These are phyloP conservation scores for Leccinum glutinopallens DNA, from an alignment of 1,284 basidiomycete genomes.

Conservation along the genomic window DNA sequence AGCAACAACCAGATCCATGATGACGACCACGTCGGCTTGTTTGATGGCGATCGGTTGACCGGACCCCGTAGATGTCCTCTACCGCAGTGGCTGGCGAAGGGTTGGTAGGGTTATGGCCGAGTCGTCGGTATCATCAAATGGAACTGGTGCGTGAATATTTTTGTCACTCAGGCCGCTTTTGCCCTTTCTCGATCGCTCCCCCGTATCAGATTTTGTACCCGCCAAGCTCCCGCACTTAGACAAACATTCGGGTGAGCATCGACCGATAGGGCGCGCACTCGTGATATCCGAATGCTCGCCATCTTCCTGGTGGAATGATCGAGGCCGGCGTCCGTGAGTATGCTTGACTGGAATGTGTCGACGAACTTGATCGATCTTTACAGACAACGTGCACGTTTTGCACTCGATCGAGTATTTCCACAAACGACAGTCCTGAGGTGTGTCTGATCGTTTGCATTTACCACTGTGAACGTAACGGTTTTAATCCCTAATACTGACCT, in stretches of 20 bases:
- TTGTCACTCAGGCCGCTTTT: constrained; percentile 56
- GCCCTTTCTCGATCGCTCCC: constrained; percentile 93
- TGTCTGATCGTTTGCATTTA: too few relatives aligned
- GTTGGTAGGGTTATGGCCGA: constrained; percentile 48
- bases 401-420: constrained; percentile 49
- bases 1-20: too few relatives aligned
- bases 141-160: constrained; percentile 89
- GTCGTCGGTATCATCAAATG: constrained; percentile 93
- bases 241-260: constrained; percentile 75
- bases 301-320: constrained; percentile 91
- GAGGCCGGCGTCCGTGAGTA: constrained; percentile 96
- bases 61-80: too few relatives aligned
- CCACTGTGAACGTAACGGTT: too few relatives aligned
- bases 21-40: too few relatives aligned
- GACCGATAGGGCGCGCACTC: constrained; percentile 89
- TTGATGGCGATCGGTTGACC: too few relatives aligned
- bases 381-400: constrained; percentile 98
- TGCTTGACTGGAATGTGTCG: background rate
- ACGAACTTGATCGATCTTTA: background rate
- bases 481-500: too few relatives aligned
- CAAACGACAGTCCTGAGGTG: too few relatives aligned
- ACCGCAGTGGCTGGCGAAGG: too few relatives aligned
- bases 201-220: constrained; percentile 91
- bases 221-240: constrained; percentile 86
- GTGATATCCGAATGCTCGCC: constrained; percentile 91